These are phyloP conservation scores for Ophiostoma novo-ulmi DNA, from an alignment of 2,329 filamentous ascomycete species.

Conservation along the genomic window DNA sequence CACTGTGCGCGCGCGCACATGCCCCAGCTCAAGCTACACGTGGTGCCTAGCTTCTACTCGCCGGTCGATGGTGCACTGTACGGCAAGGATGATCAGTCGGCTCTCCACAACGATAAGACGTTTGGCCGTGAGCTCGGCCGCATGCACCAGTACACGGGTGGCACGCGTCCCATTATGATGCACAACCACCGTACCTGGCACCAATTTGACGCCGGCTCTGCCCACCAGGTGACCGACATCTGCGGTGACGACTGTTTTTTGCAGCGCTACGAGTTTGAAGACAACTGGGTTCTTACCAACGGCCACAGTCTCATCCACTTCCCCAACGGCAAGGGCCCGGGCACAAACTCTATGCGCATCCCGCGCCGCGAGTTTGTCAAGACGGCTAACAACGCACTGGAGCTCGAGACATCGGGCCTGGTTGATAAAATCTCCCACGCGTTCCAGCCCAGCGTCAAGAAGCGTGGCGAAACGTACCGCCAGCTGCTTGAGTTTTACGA, in stretches of 20 bases:
- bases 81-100: constrained; percentile 30
- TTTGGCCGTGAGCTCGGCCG: constrained; percentile 20
- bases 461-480: constrained; percentile 9
- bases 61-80: constrained; percentile 36
- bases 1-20: constrained; percentile 38
- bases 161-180: constrained; percentile 39
- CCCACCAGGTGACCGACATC: constrained; percentile 40
- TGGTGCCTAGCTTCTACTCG: constrained; percentile 42
- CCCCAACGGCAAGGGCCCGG: constrained; percentile 31
- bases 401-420: neutral
- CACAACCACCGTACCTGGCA: constrained; percentile 40
- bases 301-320: constrained; percentile 39
- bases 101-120: neutral
- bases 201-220: constrained; percentile 38
- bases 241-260: constrained; percentile 46
- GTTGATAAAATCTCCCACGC: neutral
- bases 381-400: neutral
- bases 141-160: constrained; percentile 36
- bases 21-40: constrained; percentile 36
- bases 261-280: constrained; percentile 43
- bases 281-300: constrained; percentile 46
- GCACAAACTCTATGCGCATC: neutral
- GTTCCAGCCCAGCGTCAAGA: neutral
- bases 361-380: neutral
- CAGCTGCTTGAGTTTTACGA: constrained; percentile 26